Evolutionary conservation across 1,284 basidiomycete species (phyloP), one percentile per base, ranked within the genome.

Genomic region (Erythrobasidium hasegawianum): DNA sequence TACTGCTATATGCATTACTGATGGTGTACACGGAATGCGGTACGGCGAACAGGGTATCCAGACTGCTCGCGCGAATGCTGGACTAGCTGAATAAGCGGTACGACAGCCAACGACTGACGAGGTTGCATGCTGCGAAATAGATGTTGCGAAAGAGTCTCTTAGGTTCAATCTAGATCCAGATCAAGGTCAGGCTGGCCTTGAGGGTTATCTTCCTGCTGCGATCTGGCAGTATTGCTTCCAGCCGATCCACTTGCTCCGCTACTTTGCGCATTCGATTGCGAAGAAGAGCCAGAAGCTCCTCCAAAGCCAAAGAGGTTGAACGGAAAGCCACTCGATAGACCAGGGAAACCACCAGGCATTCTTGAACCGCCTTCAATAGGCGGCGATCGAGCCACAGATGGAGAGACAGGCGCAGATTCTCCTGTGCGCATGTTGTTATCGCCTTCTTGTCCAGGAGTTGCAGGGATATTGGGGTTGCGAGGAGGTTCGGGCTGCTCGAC

Each of bases 401-500:
- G 61, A 9, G 61, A 64, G 4, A 53, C 54, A 22, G 54, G 61
- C 27, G n/a, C 58, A 45, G 24, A n/a, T 9, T 49, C 26, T 22
- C 14, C 40, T 26, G n/a, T 47, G 18, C 22, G 40, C 2, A 29
- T 43, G 2, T 24, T 16, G 26, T n/a, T 20, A 27, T 14, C 33
- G 24, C 29, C 41, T 29, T 39, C 61, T 24, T 47, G 54, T 0
- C 54, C 62, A 29, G 62, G 43, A 11, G 43, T 18, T 24, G 22
- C 22, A 8, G 43, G 43, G 22, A 18, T 47, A 24, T 24, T 24
- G n/a, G 43, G 43, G 14, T n/a, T 24, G 11, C 62, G 41, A 1
- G 62, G 62, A 9, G 62, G 62, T 33, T 65, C 62, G 43, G 62
- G 62, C 38, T 65, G 62, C 16, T 55, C 53, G 2, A 65, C 62